Base-by-base conservation (phyloP, 176 grass and related monocot genomes). In the Carex pumila region DNA sequence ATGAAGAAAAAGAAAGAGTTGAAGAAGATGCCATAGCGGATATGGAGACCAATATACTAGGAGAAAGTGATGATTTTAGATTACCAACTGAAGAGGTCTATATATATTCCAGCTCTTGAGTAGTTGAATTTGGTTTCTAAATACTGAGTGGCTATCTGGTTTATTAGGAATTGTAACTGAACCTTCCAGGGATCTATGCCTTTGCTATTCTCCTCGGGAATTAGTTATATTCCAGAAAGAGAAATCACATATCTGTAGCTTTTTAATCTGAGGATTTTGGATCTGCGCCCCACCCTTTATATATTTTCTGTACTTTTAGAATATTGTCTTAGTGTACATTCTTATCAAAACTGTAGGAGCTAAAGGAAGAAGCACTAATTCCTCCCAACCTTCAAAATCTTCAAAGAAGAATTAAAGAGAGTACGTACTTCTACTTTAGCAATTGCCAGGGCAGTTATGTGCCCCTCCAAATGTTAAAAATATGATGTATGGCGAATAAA, bases 321-420 rank as follows among this genome's bases (percentile, higher is more conserved):
- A 30, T 65, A 31, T 65, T 12, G 22, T 65, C 25, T 32, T 32
- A 65, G 32, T 31, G 31, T 67, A 17, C 49, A 29, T 75, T 57
- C 12, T 12, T 78, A 57, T 57, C 12, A 32, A 87, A 58, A 21
- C 18, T 58, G 12, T 85, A 99, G 97, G 96, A 99, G 67, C 57
- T 91, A 52, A 88, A 92, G 81, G 93, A 99, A 85, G 93, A 99
- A 88, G 85, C 90, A 34, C 86, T 87, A 58, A 69, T 77, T 78
- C 89, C 93, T 29, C 93, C 93, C 10, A 95, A 99, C 72, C 88
- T 99, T 59, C 93, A 87, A 68, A 95, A 89, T 84, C 88, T 99
- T 80, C 92, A 89, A 78, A 85, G 89, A 85, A 90, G 97, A 83
- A 99, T 99, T 41, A 94, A 91, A 85, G 97, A 99, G 85, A 95